Conservation (phyloP, 495 filamentous ascomycete genomes). For the Evansstolkia leycettana region DNA sequence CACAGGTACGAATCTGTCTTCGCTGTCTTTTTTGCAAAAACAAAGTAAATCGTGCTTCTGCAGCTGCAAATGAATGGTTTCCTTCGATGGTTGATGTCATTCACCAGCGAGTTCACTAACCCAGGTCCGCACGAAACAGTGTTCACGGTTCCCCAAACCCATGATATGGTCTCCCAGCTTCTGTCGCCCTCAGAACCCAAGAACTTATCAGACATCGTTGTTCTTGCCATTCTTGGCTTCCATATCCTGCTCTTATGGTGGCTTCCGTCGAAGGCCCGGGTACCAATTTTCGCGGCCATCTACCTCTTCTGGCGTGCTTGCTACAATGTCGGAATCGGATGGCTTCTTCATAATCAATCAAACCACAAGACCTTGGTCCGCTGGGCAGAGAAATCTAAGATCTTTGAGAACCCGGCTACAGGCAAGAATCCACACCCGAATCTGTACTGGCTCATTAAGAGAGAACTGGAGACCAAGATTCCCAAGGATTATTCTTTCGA, state of each 20-base stretch:
- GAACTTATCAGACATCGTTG: constrained; percentile 73
- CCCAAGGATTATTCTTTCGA: constrained; percentile 89
- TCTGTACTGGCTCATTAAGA: constrained; percentile 71
- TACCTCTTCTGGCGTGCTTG: constrained; percentile 87
- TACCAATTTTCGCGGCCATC: constrained; percentile 63
- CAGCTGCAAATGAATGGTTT: no score
- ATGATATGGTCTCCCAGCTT: constrained; percentile 98
- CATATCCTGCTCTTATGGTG: constrained; percentile 61
- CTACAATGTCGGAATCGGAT: constrained; percentile 92
- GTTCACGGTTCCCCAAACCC: constrained; percentile 89
- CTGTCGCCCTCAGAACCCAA: constrained; percentile 92
- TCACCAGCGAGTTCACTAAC: background rate
- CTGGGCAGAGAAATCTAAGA: constrained; percentile 74
- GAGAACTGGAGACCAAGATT: constrained; percentile 88
- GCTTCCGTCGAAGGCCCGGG: constrained; percentile 52
- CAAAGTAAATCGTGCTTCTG: no score
- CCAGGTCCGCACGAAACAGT: constrained; percentile 40
- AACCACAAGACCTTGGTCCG: constrained; percentile 72
- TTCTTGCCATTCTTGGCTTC: constrained; percentile 65
- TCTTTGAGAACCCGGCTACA: constrained; percentile 73
- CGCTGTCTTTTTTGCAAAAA: no score
- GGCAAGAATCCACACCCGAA: constrained; percentile 71
- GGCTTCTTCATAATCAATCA: constrained; percentile 79
- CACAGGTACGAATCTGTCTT: constrained; percentile 47
- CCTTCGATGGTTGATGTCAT: no score